phyloP scores from a whole-genome alignment of 2,329 filamentous ascomycete species.

The Arthrobotrys iridis region DNA sequence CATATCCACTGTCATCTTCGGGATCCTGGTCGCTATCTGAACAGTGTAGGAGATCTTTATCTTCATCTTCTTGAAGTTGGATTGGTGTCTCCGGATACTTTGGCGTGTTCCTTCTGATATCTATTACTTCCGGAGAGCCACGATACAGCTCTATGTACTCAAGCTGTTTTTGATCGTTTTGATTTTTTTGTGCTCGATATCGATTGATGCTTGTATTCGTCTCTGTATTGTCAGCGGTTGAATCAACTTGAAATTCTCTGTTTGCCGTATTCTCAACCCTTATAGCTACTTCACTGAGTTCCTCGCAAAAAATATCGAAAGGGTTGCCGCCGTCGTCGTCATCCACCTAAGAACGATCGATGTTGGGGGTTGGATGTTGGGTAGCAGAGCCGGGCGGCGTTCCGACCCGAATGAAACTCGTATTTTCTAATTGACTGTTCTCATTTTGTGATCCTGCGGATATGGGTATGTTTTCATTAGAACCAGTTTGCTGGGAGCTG shows the following conservation, averaged over 20 bases:
- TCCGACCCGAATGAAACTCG: neutral
- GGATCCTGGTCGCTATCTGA: neutral
- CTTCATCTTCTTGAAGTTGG: neutral
- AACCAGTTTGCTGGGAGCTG: neutral
- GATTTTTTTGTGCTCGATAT: neutral
- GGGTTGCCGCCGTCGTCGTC: neutral
- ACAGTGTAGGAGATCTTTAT: neutral
- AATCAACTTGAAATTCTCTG: neutral
- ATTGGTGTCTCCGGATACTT: neutral
- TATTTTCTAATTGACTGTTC: neutral
- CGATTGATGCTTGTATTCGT: neutral
- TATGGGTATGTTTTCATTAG: neutral
- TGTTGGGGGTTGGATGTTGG: neutral
- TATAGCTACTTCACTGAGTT: neutral
- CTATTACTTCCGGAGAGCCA: neutral
- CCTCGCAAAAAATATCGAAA: constrained; percentile 5
- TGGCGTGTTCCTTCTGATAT: neutral
- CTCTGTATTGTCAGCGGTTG: neutral
- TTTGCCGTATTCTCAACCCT: neutral
- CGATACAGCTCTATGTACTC: too few species aligned
- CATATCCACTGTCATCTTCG: constrained; percentile 37
- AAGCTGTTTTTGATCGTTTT: neutral
- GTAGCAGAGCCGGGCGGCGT: neutral
- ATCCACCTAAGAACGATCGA: constrained; percentile 9
- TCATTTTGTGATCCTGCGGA: neutral